These are phyloP conservation scores for Coffea canephora DNA, from an alignment of 257 asterid genomes.

Conservation along the genomic window DNA sequence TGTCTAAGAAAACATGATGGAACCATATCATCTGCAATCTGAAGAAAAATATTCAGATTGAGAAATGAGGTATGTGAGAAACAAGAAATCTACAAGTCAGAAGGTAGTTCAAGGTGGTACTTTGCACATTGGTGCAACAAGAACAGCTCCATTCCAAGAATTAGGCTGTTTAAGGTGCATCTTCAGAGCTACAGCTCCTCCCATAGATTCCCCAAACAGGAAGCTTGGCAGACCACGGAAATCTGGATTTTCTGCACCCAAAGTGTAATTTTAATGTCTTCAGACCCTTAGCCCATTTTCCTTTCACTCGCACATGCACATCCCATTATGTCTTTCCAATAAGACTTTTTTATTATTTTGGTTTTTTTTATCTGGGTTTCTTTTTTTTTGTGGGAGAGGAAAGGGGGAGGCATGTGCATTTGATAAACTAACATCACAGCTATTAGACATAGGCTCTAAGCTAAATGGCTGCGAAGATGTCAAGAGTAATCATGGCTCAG, in stretches of 20 bases:
- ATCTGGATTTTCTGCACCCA: slow-evolving; percentile 59
- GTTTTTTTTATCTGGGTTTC: too few relatives aligned
- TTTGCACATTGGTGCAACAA: slow-evolving; percentile 99
- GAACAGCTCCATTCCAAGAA: slow-evolving; percentile 85
- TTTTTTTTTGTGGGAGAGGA: too few relatives aligned
- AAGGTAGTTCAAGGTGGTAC: slow-evolving; percentile 36
- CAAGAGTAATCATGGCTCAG: too few relatives aligned
- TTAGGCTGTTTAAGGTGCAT: slow-evolving; percentile 86
- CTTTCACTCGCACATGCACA: too few relatives aligned
- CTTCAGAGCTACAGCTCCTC: slow-evolving; percentile 91
- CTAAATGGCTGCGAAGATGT: too few relatives aligned
- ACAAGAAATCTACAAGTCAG: slow-evolving; percentile 6
- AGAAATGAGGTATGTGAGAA: neutral
- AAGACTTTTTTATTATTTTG: too few relatives aligned
- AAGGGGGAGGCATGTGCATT: too few relatives aligned
- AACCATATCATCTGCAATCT: slow-evolving; percentile 89
- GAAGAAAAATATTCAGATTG: slow-evolving; percentile 14
- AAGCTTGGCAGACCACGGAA: slow-evolving; percentile 60
- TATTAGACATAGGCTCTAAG: too few relatives aligned
- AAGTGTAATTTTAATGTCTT: neutral
- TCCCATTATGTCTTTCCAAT: too few relatives aligned
- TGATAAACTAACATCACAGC: too few relatives aligned
- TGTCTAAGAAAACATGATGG: slow-evolving; percentile 70
- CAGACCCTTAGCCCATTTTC: too few relatives aligned
- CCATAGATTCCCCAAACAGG: slow-evolving; percentile 93